Evolutionary conservation across 306 rosid genomes (phyloP).

Genomic region (Glycine tomentella): DNA sequence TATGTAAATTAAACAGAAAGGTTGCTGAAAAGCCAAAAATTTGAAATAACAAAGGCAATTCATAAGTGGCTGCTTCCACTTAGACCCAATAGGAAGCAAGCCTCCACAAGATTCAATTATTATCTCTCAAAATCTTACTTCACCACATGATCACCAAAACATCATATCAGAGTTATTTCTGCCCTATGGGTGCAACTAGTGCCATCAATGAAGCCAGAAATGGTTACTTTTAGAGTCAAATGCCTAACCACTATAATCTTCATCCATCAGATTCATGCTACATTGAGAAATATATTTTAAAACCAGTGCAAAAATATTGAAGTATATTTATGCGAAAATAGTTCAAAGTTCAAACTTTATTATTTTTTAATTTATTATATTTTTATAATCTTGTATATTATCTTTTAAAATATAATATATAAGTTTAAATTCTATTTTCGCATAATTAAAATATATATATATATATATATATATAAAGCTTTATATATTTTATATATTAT

Average conservation of each 20-base stretch:
- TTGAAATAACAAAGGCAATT: slow-evolving; percentile 28
- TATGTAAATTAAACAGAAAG: background rate
- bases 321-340: background rate
- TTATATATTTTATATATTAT: no score
- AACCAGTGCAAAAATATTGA: no score
- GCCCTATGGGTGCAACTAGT: slow-evolving; percentile 18
- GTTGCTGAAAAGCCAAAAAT: slow-evolving; percentile 6
- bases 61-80: background rate
- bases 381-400: no score
- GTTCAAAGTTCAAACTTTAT: no score
- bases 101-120: slow-evolving; percentile 29
- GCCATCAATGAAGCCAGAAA: slow-evolving; percentile 25
- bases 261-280: slow-evolving; percentile 32
- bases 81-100: slow-evolving; percentile 36
- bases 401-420: no score
- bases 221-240: slow-evolving; percentile 19
- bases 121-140: slow-evolving; percentile 16
- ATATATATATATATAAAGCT: background rate
- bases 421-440: background rate
- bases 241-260: slow-evolving; percentile 20
- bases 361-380: no score
- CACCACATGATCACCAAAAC: slow-evolving; percentile 31
- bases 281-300: slow-evolving; percentile 28
- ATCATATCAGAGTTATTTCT: slow-evolving; percentile 5
- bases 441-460: no score